phyloP scores from a whole-genome alignment of 2,329 filamentous ascomycete genomes.

The Penicillium expansum region DNA sequence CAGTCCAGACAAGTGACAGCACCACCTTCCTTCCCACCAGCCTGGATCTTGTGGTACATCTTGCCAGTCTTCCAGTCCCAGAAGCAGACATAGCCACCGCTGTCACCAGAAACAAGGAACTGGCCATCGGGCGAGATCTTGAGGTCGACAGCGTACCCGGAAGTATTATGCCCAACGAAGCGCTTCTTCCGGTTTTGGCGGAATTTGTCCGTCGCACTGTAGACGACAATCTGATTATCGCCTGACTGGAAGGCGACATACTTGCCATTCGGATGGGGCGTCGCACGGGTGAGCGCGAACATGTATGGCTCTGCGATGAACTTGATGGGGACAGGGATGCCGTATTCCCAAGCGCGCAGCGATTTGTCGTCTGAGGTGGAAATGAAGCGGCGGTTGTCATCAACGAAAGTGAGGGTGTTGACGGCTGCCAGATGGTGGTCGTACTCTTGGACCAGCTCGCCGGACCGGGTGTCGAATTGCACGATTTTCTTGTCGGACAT shows the following conservation, averaged over 20 bases:
- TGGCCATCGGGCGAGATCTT: constrained; percentile 87
- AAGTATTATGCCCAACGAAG: constrained; percentile 93
- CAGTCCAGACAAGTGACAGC: constrained; percentile 85
- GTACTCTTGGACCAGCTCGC: constrained; percentile 90
- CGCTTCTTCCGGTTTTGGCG: constrained; percentile 96
- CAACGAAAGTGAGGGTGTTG: constrained; percentile 96
- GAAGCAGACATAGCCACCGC: constrained; percentile 85
- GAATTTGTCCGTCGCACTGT: constrained; percentile 92
- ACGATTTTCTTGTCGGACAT: constrained; percentile 99
- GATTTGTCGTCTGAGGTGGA: constrained; percentile 97
- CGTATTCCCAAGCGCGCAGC: constrained; percentile 95
- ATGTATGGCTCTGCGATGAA: constrained; percentile 97
- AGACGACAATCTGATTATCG: constrained; percentile 96
- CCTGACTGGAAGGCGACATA: constrained; percentile 90
- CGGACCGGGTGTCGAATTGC: constrained; percentile 85
- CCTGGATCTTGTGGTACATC: constrained; percentile 95
- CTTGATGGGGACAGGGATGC: constrained; percentile 97
- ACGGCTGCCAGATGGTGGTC: constrained; percentile 97
- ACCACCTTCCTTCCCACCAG: constrained; percentile 63
- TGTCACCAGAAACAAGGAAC: constrained; percentile 84
- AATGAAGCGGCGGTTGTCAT: constrained; percentile 92
- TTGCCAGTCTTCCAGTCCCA: constrained; percentile 99
- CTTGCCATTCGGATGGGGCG: constrained; percentile 83
- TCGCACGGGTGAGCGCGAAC: constrained; percentile 88
- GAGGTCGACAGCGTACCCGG: constrained; percentile 87